These are phyloP conservation scores for Umbelopsis sp. DNA, from an alignment of 371 early-diverging fungal species.

Conservation along the genomic window DNA sequence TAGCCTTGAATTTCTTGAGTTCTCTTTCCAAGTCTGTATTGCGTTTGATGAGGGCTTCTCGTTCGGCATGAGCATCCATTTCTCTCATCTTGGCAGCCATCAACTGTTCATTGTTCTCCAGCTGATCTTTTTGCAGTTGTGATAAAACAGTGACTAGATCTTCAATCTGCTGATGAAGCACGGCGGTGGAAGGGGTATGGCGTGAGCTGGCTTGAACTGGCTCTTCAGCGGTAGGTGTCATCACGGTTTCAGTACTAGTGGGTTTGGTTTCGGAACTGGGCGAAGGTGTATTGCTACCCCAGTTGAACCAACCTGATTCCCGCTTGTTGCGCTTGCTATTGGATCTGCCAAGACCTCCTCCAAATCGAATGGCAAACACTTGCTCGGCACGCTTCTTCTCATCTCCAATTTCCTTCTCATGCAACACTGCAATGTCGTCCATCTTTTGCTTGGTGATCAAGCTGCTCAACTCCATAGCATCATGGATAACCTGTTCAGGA, in stretches of 20 bases:
- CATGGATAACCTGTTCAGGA: conserved; percentile 72
- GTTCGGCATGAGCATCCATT: conserved; percentile 43
- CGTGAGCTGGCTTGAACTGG: conserved; percentile 1
- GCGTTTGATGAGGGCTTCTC: conserved; percentile 31
- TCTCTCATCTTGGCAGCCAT: conserved; percentile 56
- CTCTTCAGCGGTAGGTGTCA: not conserved
- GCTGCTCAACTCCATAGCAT: conserved; percentile 73
- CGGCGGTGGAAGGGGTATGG: conserved; percentile 17
- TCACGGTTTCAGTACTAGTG: conserved; percentile 8
- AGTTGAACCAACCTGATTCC: conserved; percentile 27
- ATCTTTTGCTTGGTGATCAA: conserved; percentile 74
- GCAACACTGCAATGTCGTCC: conserved; percentile 70
- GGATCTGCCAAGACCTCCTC: conserved; percentile 25
- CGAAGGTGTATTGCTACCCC: conserved; percentile 19
- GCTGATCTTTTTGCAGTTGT: conserved; percentile 57
- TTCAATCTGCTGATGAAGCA: conserved; percentile 60
- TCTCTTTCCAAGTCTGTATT: conserved; percentile 27
- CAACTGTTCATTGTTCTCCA: conserved; percentile 48
- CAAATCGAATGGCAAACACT: conserved; percentile 48
- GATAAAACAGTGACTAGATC: conserved; percentile 62
- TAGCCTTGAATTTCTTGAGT: conserved; percentile 42
- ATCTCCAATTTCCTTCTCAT: conserved; percentile 59
- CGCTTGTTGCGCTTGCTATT: conserved; percentile 28
- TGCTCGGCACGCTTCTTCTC: conserved; percentile 60
- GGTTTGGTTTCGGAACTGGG: conserved; percentile 22